Percentiles rank a stretch among this genome's conserved stretches.
phyloP scores from a whole-genome alignment of 2,329 filamentous ascomycete species.

The Torrubiellomyces zombiae region DNA sequence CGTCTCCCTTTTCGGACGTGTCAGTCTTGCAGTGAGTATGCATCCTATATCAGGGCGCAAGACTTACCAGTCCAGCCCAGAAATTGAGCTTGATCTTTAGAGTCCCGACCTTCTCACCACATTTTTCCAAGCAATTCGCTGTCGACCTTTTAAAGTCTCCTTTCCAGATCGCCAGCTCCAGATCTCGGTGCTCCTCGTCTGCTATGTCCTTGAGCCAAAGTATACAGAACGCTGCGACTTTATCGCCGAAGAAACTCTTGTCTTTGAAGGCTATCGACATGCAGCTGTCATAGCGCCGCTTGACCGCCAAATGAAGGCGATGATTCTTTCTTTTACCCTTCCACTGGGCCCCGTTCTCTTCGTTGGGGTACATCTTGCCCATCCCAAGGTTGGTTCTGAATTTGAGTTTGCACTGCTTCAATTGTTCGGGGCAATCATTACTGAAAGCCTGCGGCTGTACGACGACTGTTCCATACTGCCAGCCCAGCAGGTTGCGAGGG shows the following conservation, averaged over 20 bases:
- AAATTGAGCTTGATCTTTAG: constrained; percentile 23
- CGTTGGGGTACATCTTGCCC: constrained; percentile 37
- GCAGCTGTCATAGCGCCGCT: constrained; percentile 38
- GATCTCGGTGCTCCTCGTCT: constrained; percentile 46
- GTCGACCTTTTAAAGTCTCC: constrained; percentile 33
- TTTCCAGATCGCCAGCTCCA: constrained; percentile 49
- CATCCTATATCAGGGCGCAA: not conserved
- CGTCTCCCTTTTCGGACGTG: constrained; percentile 12
- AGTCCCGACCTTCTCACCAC: constrained; percentile 30
- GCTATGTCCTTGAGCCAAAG: constrained; percentile 54
- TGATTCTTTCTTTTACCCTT: constrained; percentile 27
- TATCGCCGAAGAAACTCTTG: constrained; percentile 27
- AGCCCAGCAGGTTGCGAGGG: constrained; percentile 42
- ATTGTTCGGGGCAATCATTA: constrained; percentile 27
- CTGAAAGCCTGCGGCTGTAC: constrained; percentile 32
- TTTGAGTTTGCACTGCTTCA: constrained; percentile 37
- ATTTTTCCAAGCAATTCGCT: constrained; percentile 22
- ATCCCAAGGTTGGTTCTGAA: constrained; percentile 39
- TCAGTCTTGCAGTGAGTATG: constrained; percentile 1
- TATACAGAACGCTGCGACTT: constrained; percentile 43
- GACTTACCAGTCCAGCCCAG: constrained; percentile 18
- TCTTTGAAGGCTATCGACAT: constrained; percentile 38
- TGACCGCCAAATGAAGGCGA: constrained; percentile 33
- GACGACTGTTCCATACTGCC: constrained; percentile 57
- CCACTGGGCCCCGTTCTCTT: constrained; percentile 32